A percentile compares a stretch with the other conserved stretches of the same genome.
These are phyloP conservation scores for Aspergillus piperis DNA, from an alignment of 2,329 filamentous ascomycete species.

Conservation along the genomic window DNA sequence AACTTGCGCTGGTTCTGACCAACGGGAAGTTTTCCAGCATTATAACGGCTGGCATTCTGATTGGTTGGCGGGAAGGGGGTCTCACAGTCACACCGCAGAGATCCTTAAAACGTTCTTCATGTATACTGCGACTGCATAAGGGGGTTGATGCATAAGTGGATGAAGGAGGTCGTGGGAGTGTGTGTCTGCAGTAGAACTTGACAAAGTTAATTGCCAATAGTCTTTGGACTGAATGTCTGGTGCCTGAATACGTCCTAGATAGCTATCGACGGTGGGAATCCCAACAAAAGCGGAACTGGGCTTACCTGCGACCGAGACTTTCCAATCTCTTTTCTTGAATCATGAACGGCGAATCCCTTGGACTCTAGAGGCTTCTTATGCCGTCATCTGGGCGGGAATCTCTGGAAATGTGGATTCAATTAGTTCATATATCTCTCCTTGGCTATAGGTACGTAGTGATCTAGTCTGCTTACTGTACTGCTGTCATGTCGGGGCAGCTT, in stretches of 20 bases:
- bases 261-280: constrained; percentile 5
- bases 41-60: neutral
- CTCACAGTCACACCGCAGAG: neutral
- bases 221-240: too few species aligned
- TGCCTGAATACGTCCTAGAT: too few species aligned
- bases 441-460: neutral
- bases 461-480: too few species aligned
- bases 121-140: neutral
- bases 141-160: neutral
- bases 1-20: neutral
- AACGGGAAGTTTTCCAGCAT: neutral
- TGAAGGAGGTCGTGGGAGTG: neutral
- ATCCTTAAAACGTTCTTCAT: neutral
- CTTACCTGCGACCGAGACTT: neutral
- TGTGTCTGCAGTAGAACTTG: too few species aligned
- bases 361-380: too few species aligned
- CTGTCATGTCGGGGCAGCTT: neutral
- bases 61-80: neutral
- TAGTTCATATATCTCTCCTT: neutral
- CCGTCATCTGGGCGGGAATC: too few species aligned
- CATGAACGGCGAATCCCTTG: too few species aligned
- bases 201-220: neutral
- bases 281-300: constrained; percentile 12
- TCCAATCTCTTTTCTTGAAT: too few species aligned
- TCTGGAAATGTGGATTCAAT: too few species aligned